Percentiles rank a stretch among this genome's conserved stretches.
phyloP scores from a whole-genome alignment of 148 eudicot species.

The Persicaria tinctoria region DNA sequence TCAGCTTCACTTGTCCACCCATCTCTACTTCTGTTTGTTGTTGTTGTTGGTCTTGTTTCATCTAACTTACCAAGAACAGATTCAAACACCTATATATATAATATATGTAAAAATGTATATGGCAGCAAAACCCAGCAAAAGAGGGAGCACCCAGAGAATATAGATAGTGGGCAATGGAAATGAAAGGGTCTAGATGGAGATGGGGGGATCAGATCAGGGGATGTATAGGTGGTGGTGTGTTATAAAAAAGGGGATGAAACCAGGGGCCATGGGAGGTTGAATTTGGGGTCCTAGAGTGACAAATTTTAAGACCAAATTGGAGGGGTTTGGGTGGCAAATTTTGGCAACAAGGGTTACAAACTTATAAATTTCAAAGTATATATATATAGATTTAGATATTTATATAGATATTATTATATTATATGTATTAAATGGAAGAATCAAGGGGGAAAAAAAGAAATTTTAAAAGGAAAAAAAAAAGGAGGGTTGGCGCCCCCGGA shows the following conservation, averaged over 20 bases:
- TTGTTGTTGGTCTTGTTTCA: not conserved
- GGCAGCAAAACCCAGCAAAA: not conserved
- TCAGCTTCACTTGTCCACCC: conserved; percentile 8
- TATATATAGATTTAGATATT: no score
- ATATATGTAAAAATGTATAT: not conserved
- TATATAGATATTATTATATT: no score
- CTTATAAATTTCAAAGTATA: not conserved
- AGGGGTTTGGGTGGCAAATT: conserved; percentile 2
- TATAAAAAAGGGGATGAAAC: not conserved
- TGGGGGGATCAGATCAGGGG: not conserved
- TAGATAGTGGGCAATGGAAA: not conserved
- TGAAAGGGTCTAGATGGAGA: conserved; percentile 2
- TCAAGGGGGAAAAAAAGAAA: no score
- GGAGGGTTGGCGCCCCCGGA: no score
- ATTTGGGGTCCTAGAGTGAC: not conserved
- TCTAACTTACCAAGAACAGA: not conserved
- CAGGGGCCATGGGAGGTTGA: conserved; percentile 12
- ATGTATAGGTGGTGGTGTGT: not conserved
- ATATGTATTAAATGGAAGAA: no score
- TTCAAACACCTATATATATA: no score
- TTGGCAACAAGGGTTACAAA: not conserved
- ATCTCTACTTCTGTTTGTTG: not conserved
- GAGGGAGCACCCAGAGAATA: not conserved
- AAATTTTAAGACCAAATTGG: not conserved
- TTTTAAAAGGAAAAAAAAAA: no score